These are phyloP conservation scores for Lepiota brunneoincarnata DNA, from an alignment of 768 basidiomycete species.

Conservation along the genomic window DNA sequence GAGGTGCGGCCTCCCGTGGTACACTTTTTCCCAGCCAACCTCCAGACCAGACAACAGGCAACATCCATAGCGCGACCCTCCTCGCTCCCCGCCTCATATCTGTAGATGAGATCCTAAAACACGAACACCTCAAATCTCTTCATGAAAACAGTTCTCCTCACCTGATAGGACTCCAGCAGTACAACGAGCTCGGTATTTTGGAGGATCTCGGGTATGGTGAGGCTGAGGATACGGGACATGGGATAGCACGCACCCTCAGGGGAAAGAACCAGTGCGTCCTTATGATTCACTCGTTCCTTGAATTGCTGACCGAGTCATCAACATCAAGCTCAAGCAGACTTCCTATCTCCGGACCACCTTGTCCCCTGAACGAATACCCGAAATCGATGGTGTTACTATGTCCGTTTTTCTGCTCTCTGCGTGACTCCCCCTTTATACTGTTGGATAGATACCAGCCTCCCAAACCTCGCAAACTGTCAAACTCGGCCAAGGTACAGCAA, in stretches of 20 bases:
- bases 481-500: conserved; percentile 48
- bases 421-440: not conserved
- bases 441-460: conserved; percentile 56
- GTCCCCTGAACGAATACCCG: conserved; percentile 41
- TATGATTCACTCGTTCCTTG: conserved; percentile 1
- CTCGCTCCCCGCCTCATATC: conserved; percentile 65
- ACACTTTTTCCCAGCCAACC: conserved; percentile 50
- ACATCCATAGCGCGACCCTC: conserved; percentile 25
- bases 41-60: conserved; percentile 7
- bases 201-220: conserved; percentile 34
- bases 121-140: conserved; percentile 65
- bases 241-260: conserved; percentile 42
- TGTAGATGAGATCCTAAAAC: conserved; percentile 82
- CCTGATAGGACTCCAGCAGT: conserved; percentile 65
- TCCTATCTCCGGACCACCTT: conserved; percentile 74
- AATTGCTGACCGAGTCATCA: conserved; percentile 19
- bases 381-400: conserved; percentile 46
- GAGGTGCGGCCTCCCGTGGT: conserved; percentile 48
- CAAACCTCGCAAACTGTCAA: conserved; percentile 48
- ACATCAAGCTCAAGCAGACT: conserved; percentile 52
- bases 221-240: conserved; percentile 22
- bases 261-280: conserved; percentile 59
- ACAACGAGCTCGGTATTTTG: conserved; percentile 65
- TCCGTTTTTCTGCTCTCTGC: conserved; percentile 26
- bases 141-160: conserved; percentile 38